Evolutionary conservation across 2,329 filamentous ascomycete species (phyloP).

Genomic region (Diaporthe sp.): DNA sequence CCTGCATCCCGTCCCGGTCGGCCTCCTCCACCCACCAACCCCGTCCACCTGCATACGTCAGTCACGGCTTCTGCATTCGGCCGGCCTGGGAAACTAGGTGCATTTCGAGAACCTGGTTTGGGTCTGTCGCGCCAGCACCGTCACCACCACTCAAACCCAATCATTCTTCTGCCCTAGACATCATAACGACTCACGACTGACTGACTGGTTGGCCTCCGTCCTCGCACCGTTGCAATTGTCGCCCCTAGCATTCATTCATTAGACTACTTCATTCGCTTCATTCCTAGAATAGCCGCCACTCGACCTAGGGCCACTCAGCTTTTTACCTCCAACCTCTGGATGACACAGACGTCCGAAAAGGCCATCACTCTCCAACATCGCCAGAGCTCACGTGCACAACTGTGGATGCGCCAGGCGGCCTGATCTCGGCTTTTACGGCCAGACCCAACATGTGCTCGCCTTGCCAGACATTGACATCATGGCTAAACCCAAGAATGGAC

Average conservation of each 20-base stretch:
- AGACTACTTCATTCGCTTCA: neutral
- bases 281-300: neutral
- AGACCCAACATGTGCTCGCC: constrained; percentile 35
- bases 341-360: constrained; percentile 1
- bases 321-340: neutral
- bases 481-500: constrained; percentile 47
- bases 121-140: neutral
- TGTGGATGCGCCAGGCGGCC: neutral
- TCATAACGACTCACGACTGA: neutral
- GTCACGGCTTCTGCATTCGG: constrained; percentile 19
- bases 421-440: constrained; percentile 1
- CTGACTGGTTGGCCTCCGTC: constrained; percentile 17
- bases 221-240: neutral
- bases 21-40: constrained; percentile 11
- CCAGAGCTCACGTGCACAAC: constrained; percentile 14
- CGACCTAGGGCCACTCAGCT: constrained; percentile 1
- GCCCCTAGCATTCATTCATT: neutral
- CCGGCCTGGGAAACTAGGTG: neutral
- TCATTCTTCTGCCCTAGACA: constrained; percentile 22
- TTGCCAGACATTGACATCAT: constrained; percentile 43
- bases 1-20: neutral
- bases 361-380: neutral
- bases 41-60: constrained; percentile 28
- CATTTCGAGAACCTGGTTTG: constrained; percentile 18
- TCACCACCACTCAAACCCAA: constrained; percentile 24